Evolutionary conservation across 192 early-diverging fungal species (phyloP).

Genomic region (Linnemannia schmuckeri): DNA sequence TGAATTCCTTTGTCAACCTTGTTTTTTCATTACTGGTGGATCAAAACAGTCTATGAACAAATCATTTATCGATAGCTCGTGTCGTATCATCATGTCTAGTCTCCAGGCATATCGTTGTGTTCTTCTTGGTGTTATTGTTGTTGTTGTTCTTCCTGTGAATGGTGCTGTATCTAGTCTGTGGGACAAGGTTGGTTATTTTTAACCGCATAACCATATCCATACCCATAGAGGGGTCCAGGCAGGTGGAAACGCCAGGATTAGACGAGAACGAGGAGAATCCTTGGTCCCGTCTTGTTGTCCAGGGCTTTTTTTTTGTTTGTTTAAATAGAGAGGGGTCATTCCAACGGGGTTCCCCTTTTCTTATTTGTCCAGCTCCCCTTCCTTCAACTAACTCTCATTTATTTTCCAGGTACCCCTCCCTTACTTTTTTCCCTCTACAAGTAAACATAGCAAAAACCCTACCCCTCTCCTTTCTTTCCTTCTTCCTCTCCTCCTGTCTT

Average conservation of each 20-base stretch:
- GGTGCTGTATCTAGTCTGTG: not conserved
- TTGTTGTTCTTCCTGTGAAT: not conserved
- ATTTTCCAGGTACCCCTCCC: conserved; percentile 10
- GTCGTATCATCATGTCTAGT: not conserved
- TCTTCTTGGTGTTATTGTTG: not conserved
- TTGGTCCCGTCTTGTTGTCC: not conserved
- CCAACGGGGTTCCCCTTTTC: not conserved
- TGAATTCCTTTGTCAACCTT: not conserved
- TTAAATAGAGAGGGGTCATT: not conserved
- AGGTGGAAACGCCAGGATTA: not conserved
- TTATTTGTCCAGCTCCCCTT: not conserved
- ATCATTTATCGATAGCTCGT: not conserved
- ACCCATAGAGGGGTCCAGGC: not conserved
- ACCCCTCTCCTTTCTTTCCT: not conserved
- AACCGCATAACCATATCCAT: not conserved
- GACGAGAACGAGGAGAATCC: not conserved
- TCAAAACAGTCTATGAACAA: not conserved
- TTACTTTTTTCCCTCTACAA: conserved; percentile 13
- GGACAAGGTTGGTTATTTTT: not conserved
- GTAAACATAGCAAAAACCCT: not conserved
- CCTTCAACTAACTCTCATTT: not conserved
- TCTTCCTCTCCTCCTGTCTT: not conserved
- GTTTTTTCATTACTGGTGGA: not conserved
- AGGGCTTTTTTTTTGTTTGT: conserved; percentile 4
- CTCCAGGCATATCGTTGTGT: not conserved